Base-by-base conservation (phyloP, 164 flowering plant genomes). In the Hamamelis virginiana region DNA sequence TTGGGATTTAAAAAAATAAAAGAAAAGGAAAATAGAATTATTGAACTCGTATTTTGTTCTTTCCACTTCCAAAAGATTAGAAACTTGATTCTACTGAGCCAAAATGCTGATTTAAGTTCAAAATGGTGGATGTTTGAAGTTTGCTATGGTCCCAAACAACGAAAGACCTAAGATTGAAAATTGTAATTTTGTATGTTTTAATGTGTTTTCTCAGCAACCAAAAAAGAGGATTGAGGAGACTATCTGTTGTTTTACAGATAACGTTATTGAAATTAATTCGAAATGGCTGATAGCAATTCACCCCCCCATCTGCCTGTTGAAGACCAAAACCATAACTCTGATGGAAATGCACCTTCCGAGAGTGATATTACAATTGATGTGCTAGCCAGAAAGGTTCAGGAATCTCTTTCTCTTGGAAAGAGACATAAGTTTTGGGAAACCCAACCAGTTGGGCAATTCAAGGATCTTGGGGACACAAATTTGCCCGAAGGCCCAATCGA, bases 371-470 rank as follows among this genome's bases (percentile, higher is more conserved):
- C 81, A 38, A 64, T 81, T 45, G 83, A 80, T 51, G 63, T 69
- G 1, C 59, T 82, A 14, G 71, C 83, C 0, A 62, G 64, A 61
- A 80, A 72, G 70, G 80, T 81, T 55, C 87, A 84, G 55, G 84
- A 84, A 9, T 74, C 85, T 1, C 80, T 82, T 15, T 62, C 85
- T 14, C 53, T 83, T 10, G 78, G 77, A 5, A 79, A 79, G 70
- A 74, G 69, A 28, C 86, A 85, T 47, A 79, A 79, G 76, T 85
- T 85, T 64, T 85, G 88, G 88, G 86, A 85, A 64, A 80, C 84
- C 63, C 88, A 84, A 53, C 88, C 86, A 43, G 86, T 84, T 28
- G 84, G 86, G 44, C 88, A 81, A 60, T 84, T 77, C 64, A 84
- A 81, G 67, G 86, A 82, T 78, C 65, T 82, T 8, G 88, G 84